Base-by-base conservation (phyloP, 2,329 filamentous ascomycete species). In the Colletotrichum paranaense region DNA sequence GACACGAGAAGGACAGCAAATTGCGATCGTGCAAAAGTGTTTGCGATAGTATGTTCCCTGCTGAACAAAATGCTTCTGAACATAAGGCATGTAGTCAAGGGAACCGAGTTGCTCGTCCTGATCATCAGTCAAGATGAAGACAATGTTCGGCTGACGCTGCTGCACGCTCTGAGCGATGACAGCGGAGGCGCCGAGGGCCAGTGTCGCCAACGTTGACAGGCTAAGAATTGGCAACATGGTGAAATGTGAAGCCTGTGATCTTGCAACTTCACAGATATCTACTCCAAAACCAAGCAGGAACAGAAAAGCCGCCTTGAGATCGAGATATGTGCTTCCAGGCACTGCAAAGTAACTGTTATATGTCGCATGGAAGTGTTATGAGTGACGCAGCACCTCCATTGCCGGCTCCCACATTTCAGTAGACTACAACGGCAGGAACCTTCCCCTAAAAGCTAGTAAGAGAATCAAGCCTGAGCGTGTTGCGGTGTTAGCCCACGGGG, bases 121-220 rank as follows among this genome's bases (percentile, higher is more conserved):
- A 74, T 93, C 92, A 73, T 93, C 92, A 0, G 90, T 92, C 52
- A 93, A 83, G 70, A 93, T 89, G 77, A 93, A 91, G 24, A 94
- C 83, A 58, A 93, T 88, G 75, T 93, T 93, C 0, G 86, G 84
- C 72, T 68, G 68, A 19, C 63, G 68, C 49, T 72, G 68, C 42
- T 67, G 62, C 12, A 64, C 32, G 28, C 5, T 60, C 35, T 53
- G 55, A 3, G 60, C 60, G 42, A 62, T 35, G 12, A 73, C 70
- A 6, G 60, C 55, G 5, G 32, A 49, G 35, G 55, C 67, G 12
- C 60, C 46, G 8, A 73, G 46, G 22, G 67, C 67, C 49, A 70
- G 12, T 8, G 55, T 62, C 5, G 67, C 60, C 60, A 73, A 35
- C 6, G 56, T 30, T 11, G 70, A 38, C 5, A 73, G 12, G 52